Base-by-base conservation (phyloP, 768 basidiomycete species). In the Rhizopogon roseolus region DNA sequence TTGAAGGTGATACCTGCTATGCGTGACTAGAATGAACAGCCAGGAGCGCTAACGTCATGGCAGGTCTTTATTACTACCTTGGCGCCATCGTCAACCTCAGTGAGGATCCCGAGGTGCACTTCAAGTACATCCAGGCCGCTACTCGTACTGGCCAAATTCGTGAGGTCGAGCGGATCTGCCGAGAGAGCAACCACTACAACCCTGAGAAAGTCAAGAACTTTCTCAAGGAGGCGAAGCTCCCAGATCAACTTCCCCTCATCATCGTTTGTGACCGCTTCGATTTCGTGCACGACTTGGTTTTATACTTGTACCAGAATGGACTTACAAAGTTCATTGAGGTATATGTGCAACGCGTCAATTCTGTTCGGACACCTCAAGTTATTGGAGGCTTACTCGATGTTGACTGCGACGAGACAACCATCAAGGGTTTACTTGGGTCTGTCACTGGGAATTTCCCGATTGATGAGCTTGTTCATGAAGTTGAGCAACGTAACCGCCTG, bases 201-300 rank as follows among this genome's bases (percentile, higher is more conserved):
- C 92, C 97, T 1, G 97, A 99, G 77, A 99, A 99, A 73, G 97
- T 98, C 81, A 98, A 99, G 81, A 99, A 99, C 74, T 98, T 98
- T 87, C 84, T 98, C 70, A 98, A 98, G 72, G 97, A 99, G 67
- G 95, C 97, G 64, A 95, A 97, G 65, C 85, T 99, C 28, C 74
- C 85, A 37, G 97, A 98, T 67, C 97, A 98, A 68, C 85, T 99
- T 37, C 97, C 97, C 4, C 86, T 99, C 62, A 99, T 98, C 77
- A 98, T 99, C 60, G 97, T 99, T 63, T 98, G 97, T 81, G 97
- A 99, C 69, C 93, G 97, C 38, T 99, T 98, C 79, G 96, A 97
- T 79, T 98, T 98, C 64, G 96, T 99, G 10, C 97, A 99, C 68
- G 97, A 99, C 65, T 85, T 99, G 57, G 96, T 99, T 41, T 84